Evolutionary conservation across 164 flowering plant genomes (phyloP).

Genomic region (Magnolia changhungtana): DNA sequence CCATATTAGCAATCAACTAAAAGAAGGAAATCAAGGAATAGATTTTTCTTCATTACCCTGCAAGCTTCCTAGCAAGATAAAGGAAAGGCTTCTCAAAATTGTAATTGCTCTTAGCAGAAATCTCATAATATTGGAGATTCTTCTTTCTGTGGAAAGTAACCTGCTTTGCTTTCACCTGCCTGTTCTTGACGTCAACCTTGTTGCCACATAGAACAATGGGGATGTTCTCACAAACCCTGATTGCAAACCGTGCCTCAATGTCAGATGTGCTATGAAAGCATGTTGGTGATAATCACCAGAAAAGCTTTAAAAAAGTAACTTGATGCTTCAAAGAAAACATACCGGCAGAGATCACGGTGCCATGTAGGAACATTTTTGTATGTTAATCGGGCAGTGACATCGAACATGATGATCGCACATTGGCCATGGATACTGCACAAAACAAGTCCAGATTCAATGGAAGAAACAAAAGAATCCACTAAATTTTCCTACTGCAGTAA

Average conservation of each 20-base stretch:
- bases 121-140: conserved; percentile 79
- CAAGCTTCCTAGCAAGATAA: conserved; percentile 77
- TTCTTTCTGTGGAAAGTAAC: conserved; percentile 88
- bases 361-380: conserved; percentile 94
- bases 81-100: conserved; percentile 83
- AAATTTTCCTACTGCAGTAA: neutral
- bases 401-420: conserved; percentile 92
- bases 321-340: neutral
- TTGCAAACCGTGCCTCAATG: neutral
- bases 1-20: neutral
- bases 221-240: conserved; percentile 71
- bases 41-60: conserved; percentile 48
- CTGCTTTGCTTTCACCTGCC: conserved; percentile 91
- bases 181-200: conserved; percentile 90
- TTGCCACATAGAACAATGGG: conserved; percentile 89
- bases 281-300: neutral
- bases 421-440: conserved; percentile 80
- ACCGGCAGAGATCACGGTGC: conserved; percentile 93
- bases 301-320: neutral
- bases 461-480: neutral
- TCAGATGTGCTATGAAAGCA: neutral
- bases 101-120: conserved; percentile 86
- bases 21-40: neutral
- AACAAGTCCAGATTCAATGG: neutral
- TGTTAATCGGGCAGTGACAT: conserved; percentile 83